These are phyloP conservation scores for Phytophthora litchii DNA, from an alignment of 352 stramenopile genomes.

Conservation along the genomic window DNA sequence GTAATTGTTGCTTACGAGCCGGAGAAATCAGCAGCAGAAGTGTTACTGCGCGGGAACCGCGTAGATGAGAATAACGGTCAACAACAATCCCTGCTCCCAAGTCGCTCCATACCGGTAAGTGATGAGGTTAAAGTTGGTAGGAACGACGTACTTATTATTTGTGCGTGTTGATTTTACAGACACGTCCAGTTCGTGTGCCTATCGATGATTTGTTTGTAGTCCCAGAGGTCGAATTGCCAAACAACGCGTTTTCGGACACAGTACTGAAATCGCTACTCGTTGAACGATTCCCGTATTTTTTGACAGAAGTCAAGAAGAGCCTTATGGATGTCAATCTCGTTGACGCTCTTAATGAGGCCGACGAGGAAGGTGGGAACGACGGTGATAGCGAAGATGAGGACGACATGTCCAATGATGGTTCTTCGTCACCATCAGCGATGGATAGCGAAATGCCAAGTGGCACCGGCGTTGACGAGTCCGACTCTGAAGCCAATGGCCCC, in stretches of 20 bases:
- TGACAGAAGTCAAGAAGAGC: constrained; percentile 80
- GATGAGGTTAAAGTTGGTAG: background rate
- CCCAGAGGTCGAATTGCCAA: constrained; percentile 76
- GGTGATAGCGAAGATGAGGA: constrained; percentile 85
- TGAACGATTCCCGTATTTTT: constrained; percentile 76
- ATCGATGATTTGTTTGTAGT: constrained; percentile 83
- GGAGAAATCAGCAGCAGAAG: constrained; percentile 83
- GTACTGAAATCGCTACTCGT: constrained; percentile 75
- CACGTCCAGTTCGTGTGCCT: constrained; percentile 77
- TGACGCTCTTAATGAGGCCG: constrained; percentile 45
- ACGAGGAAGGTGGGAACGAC: constrained; percentile 35
- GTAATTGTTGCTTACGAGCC: constrained; percentile 82
- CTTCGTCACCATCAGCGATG: constrained; percentile 71
- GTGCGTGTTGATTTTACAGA: constrained; percentile 38
- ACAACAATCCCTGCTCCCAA: constrained; percentile 38
- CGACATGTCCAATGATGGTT: constrained; percentile 89
- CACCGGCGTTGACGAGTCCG: constrained; percentile 58
- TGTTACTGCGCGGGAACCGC: constrained; percentile 63
- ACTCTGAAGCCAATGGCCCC: constrained; percentile 53
- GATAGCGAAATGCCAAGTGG: constrained; percentile 70
- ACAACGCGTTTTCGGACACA: constrained; percentile 67
- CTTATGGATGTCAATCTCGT: constrained; percentile 57
- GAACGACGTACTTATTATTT: constrained; percentile 5
- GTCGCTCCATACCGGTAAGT: constrained; percentile 54
- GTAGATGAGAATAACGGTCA: constrained; percentile 40